Evolutionary conservation across 2,329 filamentous ascomycete genomes (phyloP).

Genomic region (Fusarium nelsonii): DNA sequence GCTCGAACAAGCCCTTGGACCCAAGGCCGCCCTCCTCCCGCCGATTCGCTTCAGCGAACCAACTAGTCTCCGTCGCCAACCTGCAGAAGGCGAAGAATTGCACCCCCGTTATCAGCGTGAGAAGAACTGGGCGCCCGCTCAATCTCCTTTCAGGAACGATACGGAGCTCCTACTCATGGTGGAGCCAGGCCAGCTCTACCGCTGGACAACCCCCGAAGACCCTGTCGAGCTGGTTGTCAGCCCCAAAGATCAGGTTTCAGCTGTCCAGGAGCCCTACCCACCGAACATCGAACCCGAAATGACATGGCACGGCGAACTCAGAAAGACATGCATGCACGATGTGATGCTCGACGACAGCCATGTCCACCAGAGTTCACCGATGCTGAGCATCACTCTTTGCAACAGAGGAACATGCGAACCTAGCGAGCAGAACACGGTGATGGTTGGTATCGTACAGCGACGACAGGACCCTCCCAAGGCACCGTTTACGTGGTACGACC

Average conservation of each 20-base stretch:
- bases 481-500: constrained; percentile 38
- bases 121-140: constrained; percentile 40
- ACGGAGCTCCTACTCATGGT: constrained; percentile 37
- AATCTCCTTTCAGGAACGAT: constrained; percentile 30
- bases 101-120: constrained; percentile 38
- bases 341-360: constrained; percentile 30
- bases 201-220: constrained; percentile 15
- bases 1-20: constrained; percentile 24
- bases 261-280: constrained; percentile 37
- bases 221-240: constrained; percentile 24
- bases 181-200: constrained; percentile 35
- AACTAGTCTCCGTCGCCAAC: constrained; percentile 21
- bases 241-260: constrained; percentile 13
- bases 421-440: constrained; percentile 32
- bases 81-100: constrained; percentile 23
- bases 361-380: constrained; percentile 42
- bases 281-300: neutral
- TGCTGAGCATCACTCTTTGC: constrained; percentile 41
- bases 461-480: constrained; percentile 26
- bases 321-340: constrained; percentile 37
- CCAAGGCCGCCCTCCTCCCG: constrained; percentile 15
- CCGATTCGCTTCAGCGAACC: constrained; percentile 32
- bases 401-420: constrained; percentile 37
- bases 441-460: constrained; percentile 40
- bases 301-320: constrained; percentile 31